Percentiles rank a stretch among this genome's conserved stretches.
phyloP scores from a whole-genome alignment of 2,329 filamentous ascomycete genomes.

The Botrytis squamosa region DNA sequence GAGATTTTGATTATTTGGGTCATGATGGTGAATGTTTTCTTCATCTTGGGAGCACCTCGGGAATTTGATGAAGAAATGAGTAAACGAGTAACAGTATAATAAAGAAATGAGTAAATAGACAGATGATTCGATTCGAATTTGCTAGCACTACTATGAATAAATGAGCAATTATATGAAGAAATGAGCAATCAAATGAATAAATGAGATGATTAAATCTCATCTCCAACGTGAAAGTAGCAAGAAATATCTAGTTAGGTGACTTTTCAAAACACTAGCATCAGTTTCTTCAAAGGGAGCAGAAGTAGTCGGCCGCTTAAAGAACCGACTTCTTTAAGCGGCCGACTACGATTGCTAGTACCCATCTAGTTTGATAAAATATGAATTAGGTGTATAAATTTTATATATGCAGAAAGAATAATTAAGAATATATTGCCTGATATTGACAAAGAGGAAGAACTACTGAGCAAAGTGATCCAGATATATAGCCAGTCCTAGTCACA shows the following conservation, averaged over 20 bases:
- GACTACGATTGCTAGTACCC: background rate
- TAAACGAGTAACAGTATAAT: background rate
- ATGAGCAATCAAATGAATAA: background rate
- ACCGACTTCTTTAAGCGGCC: too few species aligned
- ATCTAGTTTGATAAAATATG: background rate
- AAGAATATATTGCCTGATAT: background rate
- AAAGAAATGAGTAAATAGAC: background rate
- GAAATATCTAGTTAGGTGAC: background rate
- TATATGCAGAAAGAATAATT: rapidly evolving
- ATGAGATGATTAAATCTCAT: background rate
- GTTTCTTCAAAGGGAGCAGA: background rate
- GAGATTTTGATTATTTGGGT: background rate
- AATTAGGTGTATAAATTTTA: too few species aligned
- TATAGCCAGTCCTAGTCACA: background rate
- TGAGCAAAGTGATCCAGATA: background rate
- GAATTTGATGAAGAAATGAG: background rate
- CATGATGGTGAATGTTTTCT: background rate
- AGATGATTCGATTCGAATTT: background rate
- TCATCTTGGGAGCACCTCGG: background rate
- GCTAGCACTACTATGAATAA: background rate
- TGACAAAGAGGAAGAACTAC: background rate
- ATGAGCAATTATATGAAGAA: too few species aligned
- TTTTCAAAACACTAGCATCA: background rate
- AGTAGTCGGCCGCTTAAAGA: too few species aligned
- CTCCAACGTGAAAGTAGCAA: background rate